phyloP scores from a whole-genome alignment of 441 rosid species.

The Euphorbia neoarborescens region DNA sequence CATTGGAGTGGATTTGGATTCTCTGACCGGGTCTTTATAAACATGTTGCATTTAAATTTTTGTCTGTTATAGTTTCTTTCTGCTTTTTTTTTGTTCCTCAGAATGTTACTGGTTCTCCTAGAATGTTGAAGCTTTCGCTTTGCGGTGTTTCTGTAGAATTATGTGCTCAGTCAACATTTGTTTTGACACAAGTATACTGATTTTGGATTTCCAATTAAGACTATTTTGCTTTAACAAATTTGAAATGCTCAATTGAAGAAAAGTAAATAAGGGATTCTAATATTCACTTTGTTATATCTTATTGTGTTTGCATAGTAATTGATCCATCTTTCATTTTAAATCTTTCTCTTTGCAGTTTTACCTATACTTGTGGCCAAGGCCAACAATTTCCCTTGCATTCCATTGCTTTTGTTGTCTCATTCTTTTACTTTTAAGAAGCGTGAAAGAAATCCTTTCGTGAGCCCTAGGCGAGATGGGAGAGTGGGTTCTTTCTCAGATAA shows the following conservation, averaged over 20 bases:
- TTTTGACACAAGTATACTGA: background rate
- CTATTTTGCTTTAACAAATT: background rate
- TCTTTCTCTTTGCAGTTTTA: background rate
- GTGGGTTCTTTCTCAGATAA: background rate
- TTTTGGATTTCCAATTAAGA: background rate
- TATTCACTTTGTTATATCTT: background rate
- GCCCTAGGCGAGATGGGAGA: background rate
- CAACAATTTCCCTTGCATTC: background rate
- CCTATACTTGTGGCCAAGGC: background rate
- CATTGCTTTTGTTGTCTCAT: background rate
- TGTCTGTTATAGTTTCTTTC: background rate
- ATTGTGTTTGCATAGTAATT: background rate
- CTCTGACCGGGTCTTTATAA: background rate
- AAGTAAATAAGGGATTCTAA: background rate
- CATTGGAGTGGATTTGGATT: background rate
- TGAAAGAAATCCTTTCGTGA: background rate
- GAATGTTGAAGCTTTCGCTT: background rate
- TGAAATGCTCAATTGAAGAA: background rate
- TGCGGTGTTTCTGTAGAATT: background rate
- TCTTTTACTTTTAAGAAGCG: background rate
- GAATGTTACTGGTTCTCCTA: background rate
- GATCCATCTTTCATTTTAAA: background rate
- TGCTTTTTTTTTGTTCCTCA: background rate
- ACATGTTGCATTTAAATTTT: background rate
- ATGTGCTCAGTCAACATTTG: background rate